Percentiles rank a stretch among this genome's conserved stretches.
Evolutionary conservation across 192 early-diverging fungal genomes (phyloP).

Genomic region (Umbelopsis isabellina): DNA sequence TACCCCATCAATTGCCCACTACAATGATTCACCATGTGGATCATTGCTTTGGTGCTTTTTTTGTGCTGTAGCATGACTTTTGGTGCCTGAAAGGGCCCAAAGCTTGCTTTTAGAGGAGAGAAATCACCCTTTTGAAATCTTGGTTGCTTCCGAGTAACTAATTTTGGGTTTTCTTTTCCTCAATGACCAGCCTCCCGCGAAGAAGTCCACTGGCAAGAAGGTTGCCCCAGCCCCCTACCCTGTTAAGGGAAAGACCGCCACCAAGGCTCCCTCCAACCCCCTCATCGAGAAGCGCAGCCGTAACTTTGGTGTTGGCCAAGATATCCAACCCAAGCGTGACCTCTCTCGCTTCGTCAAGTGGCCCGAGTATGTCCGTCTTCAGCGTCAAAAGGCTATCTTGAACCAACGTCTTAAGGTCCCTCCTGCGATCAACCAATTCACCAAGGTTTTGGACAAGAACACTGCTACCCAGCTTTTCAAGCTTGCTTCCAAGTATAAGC

Average conservation of each 20-base stretch:
- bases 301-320: conserved; percentile 95
- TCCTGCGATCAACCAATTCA: conserved; percentile 99
- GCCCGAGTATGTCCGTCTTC: conserved; percentile 97
- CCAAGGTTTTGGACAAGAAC: conserved; percentile 96
- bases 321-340: conserved; percentile 92
- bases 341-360: conserved; percentile 95
- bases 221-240: conserved; percentile 85
- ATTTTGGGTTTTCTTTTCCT: conserved; percentile 23
- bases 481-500: conserved; percentile 97
- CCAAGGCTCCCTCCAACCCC: conserved; percentile 77
- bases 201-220: conserved; percentile 78
- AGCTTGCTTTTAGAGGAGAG: conserved; percentile 21
- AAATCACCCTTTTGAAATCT: conserved; percentile 1
- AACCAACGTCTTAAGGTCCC: conserved; percentile 98
- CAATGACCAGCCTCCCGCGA: conserved; percentile 31
- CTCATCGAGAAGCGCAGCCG: conserved; percentile 91
- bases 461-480: conserved; percentile 97
- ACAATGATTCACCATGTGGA: not conserved
- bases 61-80: conserved; percentile 18
- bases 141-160: conserved; percentile 23
- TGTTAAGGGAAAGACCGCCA: conserved; percentile 65
- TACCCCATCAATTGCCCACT: conserved; percentile 15
- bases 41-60: conserved; percentile 6
- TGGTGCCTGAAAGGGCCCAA: not conserved
- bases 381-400: conserved; percentile 97